These are phyloP conservation scores for Cryptosporidium meleagridis DNA, from an alignment of 169 alveolate genomes.

Conservation along the genomic window DNA sequence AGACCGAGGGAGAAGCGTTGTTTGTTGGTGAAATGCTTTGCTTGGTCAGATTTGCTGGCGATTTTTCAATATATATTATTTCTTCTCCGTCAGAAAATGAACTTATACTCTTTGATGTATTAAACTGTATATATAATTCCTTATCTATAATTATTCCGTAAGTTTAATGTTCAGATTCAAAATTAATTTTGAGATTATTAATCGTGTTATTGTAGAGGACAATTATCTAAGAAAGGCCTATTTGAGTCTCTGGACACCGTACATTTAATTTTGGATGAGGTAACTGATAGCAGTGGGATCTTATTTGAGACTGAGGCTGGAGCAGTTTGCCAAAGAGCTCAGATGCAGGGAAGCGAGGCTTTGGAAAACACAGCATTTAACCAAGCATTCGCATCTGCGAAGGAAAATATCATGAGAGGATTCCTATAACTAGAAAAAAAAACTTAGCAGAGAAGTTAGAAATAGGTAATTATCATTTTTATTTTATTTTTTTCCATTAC, in stretches of 20 bases:
- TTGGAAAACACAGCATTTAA: conserved; percentile 61
- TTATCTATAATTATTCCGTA: conserved; percentile 33
- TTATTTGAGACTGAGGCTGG: conserved; percentile 59
- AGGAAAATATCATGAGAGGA: conserved; percentile 71
- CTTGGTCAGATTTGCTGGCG: conserved; percentile 32
- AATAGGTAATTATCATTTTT: not conserved
- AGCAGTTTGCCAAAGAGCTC: conserved; percentile 65
- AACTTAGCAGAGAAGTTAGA: conserved; percentile 4
- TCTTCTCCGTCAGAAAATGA: conserved; percentile 52
- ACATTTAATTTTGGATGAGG: conserved; percentile 55
- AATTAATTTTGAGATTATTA: not conserved
- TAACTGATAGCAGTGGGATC: conserved; percentile 58
- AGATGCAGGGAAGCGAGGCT: conserved; percentile 66
- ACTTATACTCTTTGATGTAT: conserved; percentile 27
- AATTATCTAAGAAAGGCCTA: conserved; percentile 40
- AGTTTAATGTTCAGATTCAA: not conserved
- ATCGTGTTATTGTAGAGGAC: conserved; percentile 19
- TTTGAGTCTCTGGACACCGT: conserved; percentile 55
- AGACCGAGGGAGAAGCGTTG: conserved; percentile 57
- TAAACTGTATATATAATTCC: conserved; percentile 45
- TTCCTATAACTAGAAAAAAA: conserved; percentile 11
- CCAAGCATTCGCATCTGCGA: conserved; percentile 72
- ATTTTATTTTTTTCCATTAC: not conserved
- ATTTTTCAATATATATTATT: conserved; percentile 43
- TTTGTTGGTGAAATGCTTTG: conserved; percentile 53